Percentiles rank a stretch among this genome's conserved stretches.
These are phyloP conservation scores for Fusarium aywerte DNA, from an alignment of 2,329 filamentous ascomycete genomes.

Conservation along the genomic window DNA sequence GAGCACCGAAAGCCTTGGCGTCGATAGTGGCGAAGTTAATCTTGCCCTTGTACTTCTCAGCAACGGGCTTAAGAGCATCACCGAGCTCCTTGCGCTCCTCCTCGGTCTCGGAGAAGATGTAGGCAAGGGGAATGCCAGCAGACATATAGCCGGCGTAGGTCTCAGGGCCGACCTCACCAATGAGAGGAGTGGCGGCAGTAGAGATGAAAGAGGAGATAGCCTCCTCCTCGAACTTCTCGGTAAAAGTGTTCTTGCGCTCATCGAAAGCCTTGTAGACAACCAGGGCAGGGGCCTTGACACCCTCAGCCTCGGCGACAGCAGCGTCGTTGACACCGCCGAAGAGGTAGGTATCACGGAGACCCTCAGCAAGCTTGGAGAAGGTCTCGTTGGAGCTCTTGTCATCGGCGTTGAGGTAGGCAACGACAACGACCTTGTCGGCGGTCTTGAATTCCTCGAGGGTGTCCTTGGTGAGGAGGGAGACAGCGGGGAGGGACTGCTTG, in stretches of 20 bases:
- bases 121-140: constrained; percentile 89
- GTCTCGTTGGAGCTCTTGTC: constrained; percentile 90
- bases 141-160: constrained; percentile 97
- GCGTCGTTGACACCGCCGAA: constrained; percentile 90
- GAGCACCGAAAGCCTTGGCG: constrained; percentile 90
- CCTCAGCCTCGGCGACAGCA: constrained; percentile 87
- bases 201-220: constrained; percentile 86
- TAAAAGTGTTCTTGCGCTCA: constrained; percentile 89
- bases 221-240: constrained; percentile 81
- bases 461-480: constrained; percentile 83
- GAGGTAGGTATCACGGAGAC: constrained; percentile 88
- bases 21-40: constrained; percentile 99
- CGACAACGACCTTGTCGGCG: constrained; percentile 93
- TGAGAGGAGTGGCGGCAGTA: constrained; percentile 84
- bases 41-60: constrained; percentile 90
- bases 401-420: constrained; percentile 84
- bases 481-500: constrained; percentile 95
- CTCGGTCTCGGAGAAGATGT: constrained; percentile 93
- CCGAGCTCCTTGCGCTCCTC: constrained; percentile 88
- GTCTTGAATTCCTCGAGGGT: constrained; percentile 96
- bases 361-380: constrained; percentile 77
- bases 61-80: constrained; percentile 82
- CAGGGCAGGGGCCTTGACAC: constrained; percentile 84
- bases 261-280: constrained; percentile 98
- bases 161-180: constrained; percentile 96